Base-by-base conservation (phyloP, 2,329 filamentous ascomycete species). In the Tolypocladium tropicale region DNA sequence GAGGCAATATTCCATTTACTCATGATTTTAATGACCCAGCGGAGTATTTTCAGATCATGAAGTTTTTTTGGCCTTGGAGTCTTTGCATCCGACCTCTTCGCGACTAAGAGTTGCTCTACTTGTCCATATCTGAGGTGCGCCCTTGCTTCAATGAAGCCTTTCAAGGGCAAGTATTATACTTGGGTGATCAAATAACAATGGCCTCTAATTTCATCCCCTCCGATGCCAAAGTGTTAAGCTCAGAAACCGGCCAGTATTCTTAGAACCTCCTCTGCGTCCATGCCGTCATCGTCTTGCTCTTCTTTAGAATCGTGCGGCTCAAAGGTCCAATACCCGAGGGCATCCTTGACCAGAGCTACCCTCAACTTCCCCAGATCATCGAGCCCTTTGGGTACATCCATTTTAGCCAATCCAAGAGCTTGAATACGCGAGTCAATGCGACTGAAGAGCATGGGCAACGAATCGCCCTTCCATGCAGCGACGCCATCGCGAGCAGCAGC, bases 401-500 rank as follows among this genome's bases (percentile, higher is more conserved):
- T 72, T 18, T 63, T 68, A 43, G 69, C 60, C 1, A 57, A 53
- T 6, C 71, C 67, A 14, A 63, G 63, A 3, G 57, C 62, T 21
- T 69, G 64, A 34, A 73, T 70, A 30, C 62, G 62, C 6, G 62
- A 60, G 46, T 73, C 67, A 21, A 74, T 68, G 7, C 65, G 65
- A 51, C 67, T 71, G 53, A 74, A 74, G 10, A 73, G 57, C 70
- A 74, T 71, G 1, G 71, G 71, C 55, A 74, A 57, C 14, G 69
- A 70, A 49, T 70, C 67, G 23, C 66, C 63, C 55, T 74, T 74
- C 70, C 71, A 73, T 5, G 67, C 69, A 28, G 65, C 68, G 6
- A 74, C 67, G 3, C 64, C 66, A 55, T 72, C 68, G 32, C 65
- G 65, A 30, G 68, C 65, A 18, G 67, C 68, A n/a, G 64, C 65